Conservation (phyloP, 23 red algal genomes). For the Gracilaria gracilis region DNA sequence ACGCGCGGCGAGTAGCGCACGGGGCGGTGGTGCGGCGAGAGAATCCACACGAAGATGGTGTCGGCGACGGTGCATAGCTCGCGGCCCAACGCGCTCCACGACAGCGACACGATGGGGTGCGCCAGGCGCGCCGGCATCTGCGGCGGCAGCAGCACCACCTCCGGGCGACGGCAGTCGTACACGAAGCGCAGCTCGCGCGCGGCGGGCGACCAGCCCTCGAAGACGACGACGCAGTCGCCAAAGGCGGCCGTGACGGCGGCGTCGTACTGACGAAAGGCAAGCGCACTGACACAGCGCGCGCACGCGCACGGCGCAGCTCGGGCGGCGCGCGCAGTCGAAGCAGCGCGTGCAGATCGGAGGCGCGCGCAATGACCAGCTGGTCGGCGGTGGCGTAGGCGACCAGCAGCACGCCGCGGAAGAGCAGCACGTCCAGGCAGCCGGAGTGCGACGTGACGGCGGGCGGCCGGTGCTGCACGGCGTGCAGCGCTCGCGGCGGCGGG, state of each 20-base stretch:
- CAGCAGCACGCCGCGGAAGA: constrained; percentile 52
- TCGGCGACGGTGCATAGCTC: constrained; percentile 63
- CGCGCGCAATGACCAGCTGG: constrained; percentile 69
- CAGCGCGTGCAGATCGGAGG: constrained; percentile 68
- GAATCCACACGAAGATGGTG: constrained; percentile 50
- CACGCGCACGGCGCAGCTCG: not conserved
- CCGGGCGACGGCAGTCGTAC: constrained; percentile 11
- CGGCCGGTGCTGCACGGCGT: constrained; percentile 15
- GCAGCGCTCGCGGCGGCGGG: constrained; percentile 47
- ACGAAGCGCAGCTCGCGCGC: constrained; percentile 21
- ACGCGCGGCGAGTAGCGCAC: constrained; percentile 16
- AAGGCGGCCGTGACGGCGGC: constrained; percentile 61
- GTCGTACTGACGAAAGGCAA: constrained; percentile 66
- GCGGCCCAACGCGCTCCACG: constrained; percentile 35
- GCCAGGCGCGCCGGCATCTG: not conserved
- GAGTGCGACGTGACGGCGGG: constrained; percentile 51
- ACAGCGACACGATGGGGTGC: constrained; percentile 31
- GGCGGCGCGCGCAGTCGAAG: constrained; percentile 41
- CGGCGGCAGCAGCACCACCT: constrained; percentile 27
- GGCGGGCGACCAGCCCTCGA: constrained; percentile 36
- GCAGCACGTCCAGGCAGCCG: constrained; percentile 55
- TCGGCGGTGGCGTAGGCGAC: constrained; percentile 73
- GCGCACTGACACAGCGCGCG: constrained; percentile 4
- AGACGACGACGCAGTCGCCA: constrained; percentile 70
- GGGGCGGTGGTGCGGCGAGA: constrained; percentile 26